A percentile compares a stretch with the other conserved stretches of the same genome.
These are phyloP conservation scores for Euptelea pleiosperma DNA, from an alignment of 164 flowering plant species.

Conservation along the genomic window DNA sequence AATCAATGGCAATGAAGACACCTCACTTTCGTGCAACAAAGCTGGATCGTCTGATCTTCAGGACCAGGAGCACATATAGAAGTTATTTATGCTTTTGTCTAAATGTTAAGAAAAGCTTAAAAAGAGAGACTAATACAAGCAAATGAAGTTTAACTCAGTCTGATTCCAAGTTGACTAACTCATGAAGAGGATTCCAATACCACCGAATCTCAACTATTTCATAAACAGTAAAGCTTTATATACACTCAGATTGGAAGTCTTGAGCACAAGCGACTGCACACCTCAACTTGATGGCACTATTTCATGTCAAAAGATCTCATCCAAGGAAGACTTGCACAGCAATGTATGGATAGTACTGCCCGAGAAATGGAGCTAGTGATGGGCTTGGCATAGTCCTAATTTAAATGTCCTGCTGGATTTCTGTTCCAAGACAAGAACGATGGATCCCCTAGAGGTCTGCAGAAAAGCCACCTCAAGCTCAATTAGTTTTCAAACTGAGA, in stretches of 20 bases:
- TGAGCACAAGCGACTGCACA: neutral
- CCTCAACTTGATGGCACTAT: neutral
- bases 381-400: slow-evolving; percentile 14
- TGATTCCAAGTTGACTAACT: no score
- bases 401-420: slow-evolving; percentile 45
- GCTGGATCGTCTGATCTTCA: neutral
- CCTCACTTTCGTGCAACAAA: neutral
- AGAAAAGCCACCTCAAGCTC: slow-evolving; percentile 13
- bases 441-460: slow-evolving; percentile 83
- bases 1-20: neutral
- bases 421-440: slow-evolving; percentile 77
- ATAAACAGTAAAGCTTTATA: slow-evolving; percentile 9
- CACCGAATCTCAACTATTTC: slow-evolving; percentile 3
- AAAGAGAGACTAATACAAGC: neutral
- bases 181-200: neutral
- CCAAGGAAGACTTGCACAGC: neutral
- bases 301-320: neutral
- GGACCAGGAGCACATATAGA: neutral
- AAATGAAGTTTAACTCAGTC: no score
- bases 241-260: slow-evolving; percentile 11
- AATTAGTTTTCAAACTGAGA: neutral
- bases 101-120: neutral
- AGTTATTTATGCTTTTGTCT: neutral
- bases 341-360: neutral
- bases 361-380: neutral